A percentile compares a stretch with the other conserved stretches of the same genome.
These are phyloP conservation scores for Rubus idaeus DNA, from an alignment of 306 rosid genomes.

Conservation along the genomic window DNA sequence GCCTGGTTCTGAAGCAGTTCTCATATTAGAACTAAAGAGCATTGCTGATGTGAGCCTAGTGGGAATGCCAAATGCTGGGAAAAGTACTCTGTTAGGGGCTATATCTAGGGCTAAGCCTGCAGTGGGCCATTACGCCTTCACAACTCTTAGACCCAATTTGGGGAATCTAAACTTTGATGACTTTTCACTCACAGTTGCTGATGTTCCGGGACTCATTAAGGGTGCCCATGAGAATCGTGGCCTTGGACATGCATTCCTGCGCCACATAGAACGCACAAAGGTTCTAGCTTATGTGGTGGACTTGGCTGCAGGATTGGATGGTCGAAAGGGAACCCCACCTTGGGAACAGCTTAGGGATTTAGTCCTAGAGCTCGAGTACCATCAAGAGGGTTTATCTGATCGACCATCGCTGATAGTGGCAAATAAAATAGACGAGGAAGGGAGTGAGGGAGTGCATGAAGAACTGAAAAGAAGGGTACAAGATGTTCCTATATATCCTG, in stretches of 20 bases:
- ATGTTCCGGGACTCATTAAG: constrained; percentile 89
- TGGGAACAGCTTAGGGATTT: constrained; percentile 86
- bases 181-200: constrained; percentile 81
- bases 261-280: constrained; percentile 91
- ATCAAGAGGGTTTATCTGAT: constrained; percentile 75
- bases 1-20: constrained; percentile 65
- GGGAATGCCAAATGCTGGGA: constrained; percentile 98
- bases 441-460: constrained; percentile 60
- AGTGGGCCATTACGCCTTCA: constrained; percentile 88
- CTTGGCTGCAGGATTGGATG: constrained; percentile 76
- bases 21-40: constrained; percentile 85
- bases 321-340: constrained; percentile 78
- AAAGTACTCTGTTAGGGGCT: constrained; percentile 91
- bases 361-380: constrained; percentile 78
- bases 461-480: constrained; percentile 70
- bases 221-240: constrained; percentile 91
- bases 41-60: constrained; percentile 92
- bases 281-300: constrained; percentile 84
- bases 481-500: constrained; percentile 71
- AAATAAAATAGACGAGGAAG: constrained; percentile 90
- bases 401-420: constrained; percentile 82
- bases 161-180: constrained; percentile 87
- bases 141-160: constrained; percentile 85
- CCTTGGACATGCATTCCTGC: constrained; percentile 86
- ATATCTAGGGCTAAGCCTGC: constrained; percentile 81